Conservation (phyloP, 345 rosid species). For the Kernera saxatilis region DNA sequence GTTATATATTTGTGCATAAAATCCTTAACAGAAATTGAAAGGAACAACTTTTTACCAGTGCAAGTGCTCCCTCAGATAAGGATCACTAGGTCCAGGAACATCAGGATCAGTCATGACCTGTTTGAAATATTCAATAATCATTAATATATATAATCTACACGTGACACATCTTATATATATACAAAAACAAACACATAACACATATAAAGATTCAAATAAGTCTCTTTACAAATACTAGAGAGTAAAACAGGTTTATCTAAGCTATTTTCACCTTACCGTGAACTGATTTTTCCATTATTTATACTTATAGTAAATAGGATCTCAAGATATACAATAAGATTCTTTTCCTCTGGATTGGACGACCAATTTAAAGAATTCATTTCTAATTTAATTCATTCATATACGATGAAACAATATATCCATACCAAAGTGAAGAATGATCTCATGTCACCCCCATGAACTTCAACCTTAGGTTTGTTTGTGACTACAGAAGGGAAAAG, state of each 20-base stretch:
- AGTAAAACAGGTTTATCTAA: background rate
- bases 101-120: slow-evolving; percentile 99
- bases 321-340: background rate
- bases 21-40: background rate
- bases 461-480: slow-evolving; percentile 78
- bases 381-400: too few species aligned
- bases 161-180: background rate
- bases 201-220: background rate
- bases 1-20: background rate
- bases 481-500: slow-evolving; percentile 69
- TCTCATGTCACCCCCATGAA: slow-evolving; percentile 83
- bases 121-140: background rate
- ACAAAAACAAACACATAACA: background rate
- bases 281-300: background rate
- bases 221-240: too few species aligned
- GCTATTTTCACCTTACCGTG: background rate
- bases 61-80: slow-evolving; percentile 84
- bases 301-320: background rate
- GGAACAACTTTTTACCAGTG: slow-evolving; percentile 57
- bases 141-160: background rate
- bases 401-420: background rate
- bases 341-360: too few species aligned
- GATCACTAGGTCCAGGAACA: slow-evolving; percentile 98
- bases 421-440: slow-evolving; percentile 95
- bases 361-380: too few species aligned